Evolutionary conservation across 2,329 filamentous ascomycete genomes (phyloP).

Genomic region (Gaeumannomyces sp.): DNA sequence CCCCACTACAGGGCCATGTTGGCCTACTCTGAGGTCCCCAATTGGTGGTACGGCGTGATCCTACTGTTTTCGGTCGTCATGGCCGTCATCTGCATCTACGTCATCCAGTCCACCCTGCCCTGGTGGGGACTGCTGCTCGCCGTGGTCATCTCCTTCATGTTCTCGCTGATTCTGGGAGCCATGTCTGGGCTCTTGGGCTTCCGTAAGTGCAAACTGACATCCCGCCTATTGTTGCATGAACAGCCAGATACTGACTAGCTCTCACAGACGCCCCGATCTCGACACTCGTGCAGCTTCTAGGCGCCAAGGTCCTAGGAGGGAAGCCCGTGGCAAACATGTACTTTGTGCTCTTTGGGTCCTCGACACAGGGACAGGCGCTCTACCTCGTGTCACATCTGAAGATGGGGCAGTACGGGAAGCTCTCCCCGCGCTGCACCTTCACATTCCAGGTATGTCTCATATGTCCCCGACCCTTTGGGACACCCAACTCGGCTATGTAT

Average conservation of each 20-base stretch:
- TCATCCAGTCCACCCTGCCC: conserved; percentile 28
- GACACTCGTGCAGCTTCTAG: conserved; percentile 37
- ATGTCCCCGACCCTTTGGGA: conserved; percentile 11
- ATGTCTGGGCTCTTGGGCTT: conserved; percentile 32
- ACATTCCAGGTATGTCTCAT: conserved; percentile 30
- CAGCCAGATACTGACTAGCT: not conserved
- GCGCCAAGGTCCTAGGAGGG: conserved; percentile 37
- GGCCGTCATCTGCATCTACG: conserved; percentile 33
- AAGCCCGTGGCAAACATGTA: conserved; percentile 36
- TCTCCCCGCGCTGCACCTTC: conserved; percentile 36
- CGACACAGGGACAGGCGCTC: conserved; percentile 26
- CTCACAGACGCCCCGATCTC: conserved; percentile 20
- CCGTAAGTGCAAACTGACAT: conserved; percentile 23
- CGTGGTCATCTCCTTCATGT: conserved; percentile 27
- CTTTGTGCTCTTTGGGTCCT: conserved; percentile 32
- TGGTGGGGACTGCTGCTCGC: conserved; percentile 37
- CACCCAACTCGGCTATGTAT: not conserved
- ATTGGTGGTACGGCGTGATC: conserved; percentile 34
- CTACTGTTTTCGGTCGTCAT: conserved; percentile 27
- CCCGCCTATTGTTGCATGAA: not conserved
- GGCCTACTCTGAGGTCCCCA: conserved; percentile 33
- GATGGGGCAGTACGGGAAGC: conserved; percentile 30
- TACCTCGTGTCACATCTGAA: conserved; percentile 29
- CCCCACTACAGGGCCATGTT: conserved; percentile 37
- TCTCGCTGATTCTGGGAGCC: conserved; percentile 33